A percentile compares a stretch with the other conserved stretches of the same genome.
phyloP scores from a whole-genome alignment of 2,329 filamentous ascomycete genomes.

The Aspergillus pseudoterreus region DNA sequence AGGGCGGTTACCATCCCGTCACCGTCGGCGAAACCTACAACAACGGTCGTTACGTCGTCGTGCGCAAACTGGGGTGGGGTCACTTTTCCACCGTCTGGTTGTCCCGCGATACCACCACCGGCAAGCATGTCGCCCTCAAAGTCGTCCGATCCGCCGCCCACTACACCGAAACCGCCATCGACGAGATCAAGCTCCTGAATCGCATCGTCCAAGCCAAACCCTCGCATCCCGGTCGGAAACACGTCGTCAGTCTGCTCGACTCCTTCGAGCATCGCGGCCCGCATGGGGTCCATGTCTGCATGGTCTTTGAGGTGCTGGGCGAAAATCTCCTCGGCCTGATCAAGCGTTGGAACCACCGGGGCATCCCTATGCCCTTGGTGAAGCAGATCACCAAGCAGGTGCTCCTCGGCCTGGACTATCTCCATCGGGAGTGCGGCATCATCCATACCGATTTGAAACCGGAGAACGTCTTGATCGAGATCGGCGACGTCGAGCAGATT shows the following conservation, averaged over 20 bases:
- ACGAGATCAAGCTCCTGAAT: slow-evolving; percentile 97
- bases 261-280: slow-evolving; percentile 97
- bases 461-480: slow-evolving; percentile 97
- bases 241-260: slow-evolving; percentile 93
- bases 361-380: slow-evolving; percentile 92
- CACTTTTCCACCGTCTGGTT: slow-evolving; percentile 97
- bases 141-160: slow-evolving; percentile 96
- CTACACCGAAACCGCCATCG: slow-evolving; percentile 97
- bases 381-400: slow-evolving; percentile 99
- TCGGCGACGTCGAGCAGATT: slow-evolving; percentile 97
- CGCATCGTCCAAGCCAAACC: slow-evolving; percentile 95
- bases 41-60: slow-evolving; percentile 91
- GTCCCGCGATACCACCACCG: slow-evolving; percentile 76
- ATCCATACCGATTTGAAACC: slow-evolving; percentile 98
- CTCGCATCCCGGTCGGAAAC: slow-evolving; percentile 86
- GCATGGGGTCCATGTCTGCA: slow-evolving; percentile 94
- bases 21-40: slow-evolving; percentile 95
- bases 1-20: slow-evolving; percentile 96
- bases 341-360: slow-evolving; percentile 97
- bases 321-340: slow-evolving; percentile 93
- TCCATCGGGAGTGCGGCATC: slow-evolving; percentile 97
- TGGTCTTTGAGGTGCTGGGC: slow-evolving; percentile 97
- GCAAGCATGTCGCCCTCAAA: slow-evolving; percentile 95
- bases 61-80: slow-evolving; percentile 96
- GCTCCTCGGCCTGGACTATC: slow-evolving; percentile 87